These are phyloP conservation scores for Cutaneotrichosporon dermatis DNA, from an alignment of 1,284 basidiomycete genomes.

Conservation along the genomic window DNA sequence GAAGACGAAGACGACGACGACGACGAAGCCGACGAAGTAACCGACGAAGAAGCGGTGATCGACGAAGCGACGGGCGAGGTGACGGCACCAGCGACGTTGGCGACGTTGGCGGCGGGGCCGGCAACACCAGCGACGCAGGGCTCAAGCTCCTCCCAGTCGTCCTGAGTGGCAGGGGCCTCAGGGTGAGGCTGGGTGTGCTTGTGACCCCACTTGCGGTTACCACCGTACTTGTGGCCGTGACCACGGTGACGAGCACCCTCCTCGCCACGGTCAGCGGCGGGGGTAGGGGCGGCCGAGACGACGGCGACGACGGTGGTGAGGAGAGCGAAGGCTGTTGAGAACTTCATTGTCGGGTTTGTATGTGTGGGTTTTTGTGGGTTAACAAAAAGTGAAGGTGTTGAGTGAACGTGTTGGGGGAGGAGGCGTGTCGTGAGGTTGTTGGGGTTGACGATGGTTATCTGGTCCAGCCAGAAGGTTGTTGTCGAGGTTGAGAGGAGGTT, in stretches of 20 bases:
- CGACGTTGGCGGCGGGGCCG: neutral
- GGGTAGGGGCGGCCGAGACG: neutral
- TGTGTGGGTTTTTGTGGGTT: neutral
- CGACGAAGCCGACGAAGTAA: neutral
- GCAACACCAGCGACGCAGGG: neutral
- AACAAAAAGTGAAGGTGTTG: neutral
- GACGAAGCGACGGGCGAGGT: neutral
- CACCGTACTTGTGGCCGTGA: conserved; percentile 5
- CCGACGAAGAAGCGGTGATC: neutral
- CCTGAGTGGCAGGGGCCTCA: neutral
- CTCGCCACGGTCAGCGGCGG: conserved; percentile 1
- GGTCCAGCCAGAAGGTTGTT: neutral
- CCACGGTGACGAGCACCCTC: neutral
- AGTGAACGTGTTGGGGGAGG: neutral
- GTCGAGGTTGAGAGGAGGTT: too few relatives aligned
- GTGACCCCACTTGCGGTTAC: neutral
- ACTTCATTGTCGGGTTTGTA: neutral
- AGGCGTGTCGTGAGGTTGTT: neutral
- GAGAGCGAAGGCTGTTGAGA: neutral
- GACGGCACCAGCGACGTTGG: neutral
- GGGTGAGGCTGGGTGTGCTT: neutral
- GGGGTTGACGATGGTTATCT: neutral
- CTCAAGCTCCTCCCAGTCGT: conserved; percentile 3
- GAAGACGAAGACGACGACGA: neutral
- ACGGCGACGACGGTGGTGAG: neutral